Conservation (phyloP, 78 protist species). For the slime mould (Dictyostelium discoideum) region DNA sequence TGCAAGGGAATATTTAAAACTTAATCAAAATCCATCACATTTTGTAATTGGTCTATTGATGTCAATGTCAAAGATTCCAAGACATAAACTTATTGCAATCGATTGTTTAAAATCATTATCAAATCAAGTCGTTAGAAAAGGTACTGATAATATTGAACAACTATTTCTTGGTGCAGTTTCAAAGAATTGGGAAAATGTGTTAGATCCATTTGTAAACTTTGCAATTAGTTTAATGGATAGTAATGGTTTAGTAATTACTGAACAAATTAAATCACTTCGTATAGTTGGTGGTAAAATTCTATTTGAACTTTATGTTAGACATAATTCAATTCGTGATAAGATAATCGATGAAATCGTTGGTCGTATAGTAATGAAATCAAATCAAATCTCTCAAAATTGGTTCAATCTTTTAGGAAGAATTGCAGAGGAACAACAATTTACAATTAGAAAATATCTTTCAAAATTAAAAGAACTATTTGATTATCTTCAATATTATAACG, state of each 20-base stretch:
- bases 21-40: neutral
- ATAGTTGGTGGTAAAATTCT: slow-evolving; percentile 30
- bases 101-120: neutral
- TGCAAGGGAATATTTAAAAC: slow-evolving; percentile 43
- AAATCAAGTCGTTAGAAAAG: neutral
- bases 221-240: slow-evolving; percentile 29
- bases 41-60: slow-evolving; percentile 15
- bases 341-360: slow-evolving; percentile 56
- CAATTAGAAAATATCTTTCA: neutral
- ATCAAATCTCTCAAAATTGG: slow-evolving; percentile 20
- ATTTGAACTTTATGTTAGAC: neutral
- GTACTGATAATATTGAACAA: neutral
- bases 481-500: slow-evolving; percentile 22
- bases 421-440: neutral
- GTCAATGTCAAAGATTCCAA: slow-evolving; percentile 23
- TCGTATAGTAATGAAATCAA: slow-evolving; percentile 39
- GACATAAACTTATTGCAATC: neutral
- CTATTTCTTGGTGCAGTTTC: neutral
- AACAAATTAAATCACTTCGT: slow-evolving; percentile 21
- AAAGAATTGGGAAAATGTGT: slow-evolving; percentile 5
- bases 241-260: slow-evolving; percentile 22
- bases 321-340: neutral
- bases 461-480: slow-evolving; percentile 55
- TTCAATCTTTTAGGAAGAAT: neutral
- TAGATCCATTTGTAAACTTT: slow-evolving; percentile 38